A percentile compares a stretch with the other conserved stretches of the same genome.
phyloP scores from a whole-genome alignment of 352 stramenopile genomes.

The Globisporangium canariense region DNA sequence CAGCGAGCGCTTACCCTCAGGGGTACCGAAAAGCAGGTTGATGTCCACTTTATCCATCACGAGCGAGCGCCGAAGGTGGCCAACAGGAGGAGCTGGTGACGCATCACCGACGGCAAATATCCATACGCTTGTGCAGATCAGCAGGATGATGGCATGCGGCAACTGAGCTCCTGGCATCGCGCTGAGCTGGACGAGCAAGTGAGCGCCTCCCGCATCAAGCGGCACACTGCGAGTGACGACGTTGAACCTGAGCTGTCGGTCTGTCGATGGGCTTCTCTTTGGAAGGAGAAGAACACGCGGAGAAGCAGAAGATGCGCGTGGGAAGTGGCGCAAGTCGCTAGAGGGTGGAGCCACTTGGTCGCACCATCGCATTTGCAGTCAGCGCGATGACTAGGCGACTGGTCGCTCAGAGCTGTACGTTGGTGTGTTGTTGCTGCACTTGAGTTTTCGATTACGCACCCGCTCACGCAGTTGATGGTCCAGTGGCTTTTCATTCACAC shows the following conservation, averaged over 20 bases:
- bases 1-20: conserved; percentile 12
- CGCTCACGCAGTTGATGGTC: neutral
- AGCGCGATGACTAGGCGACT: neutral
- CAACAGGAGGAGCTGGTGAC: neutral
- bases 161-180: conserved; percentile 1
- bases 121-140: neutral
- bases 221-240: conserved; percentile 1
- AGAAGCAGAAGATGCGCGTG: neutral
- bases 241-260: neutral
- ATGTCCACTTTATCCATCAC: conserved; percentile 17
- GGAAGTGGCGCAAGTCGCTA: conserved; percentile 7
- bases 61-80: neutral
- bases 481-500: neutral
- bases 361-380: conserved; percentile 12
- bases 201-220: conserved; percentile 2
- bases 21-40: conserved; percentile 16
- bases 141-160: neutral
- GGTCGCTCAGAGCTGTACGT: neutral
- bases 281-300: neutral
- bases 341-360: neutral
- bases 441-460: neutral
- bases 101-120: neutral
- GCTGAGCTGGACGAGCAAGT: neutral
- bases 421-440: too few species aligned
- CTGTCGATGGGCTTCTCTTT: neutral